These are phyloP conservation scores for Xylariaceae sp. DNA, from an alignment of 2,329 filamentous ascomycete species.

Conservation along the genomic window DNA sequence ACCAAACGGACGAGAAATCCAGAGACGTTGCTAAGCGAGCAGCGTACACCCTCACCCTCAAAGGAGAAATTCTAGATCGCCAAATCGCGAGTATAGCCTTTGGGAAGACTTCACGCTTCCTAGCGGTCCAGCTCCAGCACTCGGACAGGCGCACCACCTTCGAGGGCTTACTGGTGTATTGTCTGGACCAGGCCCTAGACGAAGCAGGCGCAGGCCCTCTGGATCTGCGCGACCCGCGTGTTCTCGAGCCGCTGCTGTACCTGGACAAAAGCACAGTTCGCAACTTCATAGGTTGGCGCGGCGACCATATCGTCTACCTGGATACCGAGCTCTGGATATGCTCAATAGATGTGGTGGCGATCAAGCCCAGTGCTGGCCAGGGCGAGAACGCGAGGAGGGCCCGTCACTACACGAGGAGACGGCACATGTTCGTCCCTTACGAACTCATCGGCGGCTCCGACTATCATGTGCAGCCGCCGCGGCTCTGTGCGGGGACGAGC, in stretches of 20 bases:
- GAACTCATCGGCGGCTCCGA: constrained; percentile 7
- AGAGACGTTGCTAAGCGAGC: no score
- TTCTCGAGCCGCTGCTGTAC: constrained; percentile 1
- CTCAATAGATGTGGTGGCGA: constrained; percentile 4
- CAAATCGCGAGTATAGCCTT: no score
- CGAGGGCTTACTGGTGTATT: constrained; percentile 1
- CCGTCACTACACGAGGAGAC: no score
- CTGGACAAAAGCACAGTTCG: not conserved
- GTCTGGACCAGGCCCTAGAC: not conserved
- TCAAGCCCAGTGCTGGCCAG: not conserved
- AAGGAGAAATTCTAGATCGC: no score
- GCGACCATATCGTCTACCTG: constrained; percentile 4
- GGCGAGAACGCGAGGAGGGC: constrained; percentile 5
- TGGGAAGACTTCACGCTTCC: no score
- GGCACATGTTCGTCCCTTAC: constrained; percentile 7
- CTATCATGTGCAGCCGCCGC: constrained; percentile 1
- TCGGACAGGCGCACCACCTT: no score
- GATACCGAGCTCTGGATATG: constrained; percentile 8
- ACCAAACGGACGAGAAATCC: no score
- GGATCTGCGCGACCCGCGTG: no score
- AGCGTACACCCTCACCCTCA: no score
- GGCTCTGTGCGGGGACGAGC: not conserved
- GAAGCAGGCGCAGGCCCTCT: not conserved
- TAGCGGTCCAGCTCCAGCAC: no score
- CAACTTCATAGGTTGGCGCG: constrained; percentile 4